Conservation (phyloP, 2,329 filamentous ascomycete species). For the Myriosclerotinia duriaeana region DNA sequence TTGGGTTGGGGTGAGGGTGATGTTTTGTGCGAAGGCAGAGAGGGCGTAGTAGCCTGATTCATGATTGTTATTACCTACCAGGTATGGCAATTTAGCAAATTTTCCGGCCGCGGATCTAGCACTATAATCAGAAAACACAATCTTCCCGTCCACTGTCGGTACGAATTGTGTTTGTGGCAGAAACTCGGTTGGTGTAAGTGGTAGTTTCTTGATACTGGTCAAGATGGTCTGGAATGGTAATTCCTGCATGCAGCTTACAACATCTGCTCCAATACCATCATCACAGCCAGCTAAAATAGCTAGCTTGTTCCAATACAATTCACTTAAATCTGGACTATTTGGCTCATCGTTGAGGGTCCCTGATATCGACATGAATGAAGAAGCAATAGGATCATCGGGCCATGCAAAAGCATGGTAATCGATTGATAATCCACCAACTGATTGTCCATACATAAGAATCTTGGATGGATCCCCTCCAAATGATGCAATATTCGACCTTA, state of each 20-base stretch:
- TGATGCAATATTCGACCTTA: conserved; percentile 34
- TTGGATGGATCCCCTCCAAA: conserved; percentile 13
- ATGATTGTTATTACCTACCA: conserved; percentile 41
- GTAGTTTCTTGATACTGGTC: neutral
- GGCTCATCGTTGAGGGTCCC: conserved; percentile 32
- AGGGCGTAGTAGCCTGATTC: conserved; percentile 40
- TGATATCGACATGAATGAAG: conserved; percentile 33
- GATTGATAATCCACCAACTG: conserved; percentile 41
- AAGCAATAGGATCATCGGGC: conserved; percentile 29
- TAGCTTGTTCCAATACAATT: conserved; percentile 7
- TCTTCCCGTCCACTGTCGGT: conserved; percentile 28
- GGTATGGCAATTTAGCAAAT: conserved; percentile 32
- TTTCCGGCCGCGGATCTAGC: conserved; percentile 19
- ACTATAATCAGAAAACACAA: conserved; percentile 29
- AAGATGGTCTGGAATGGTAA: neutral
- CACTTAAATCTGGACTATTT: neutral
- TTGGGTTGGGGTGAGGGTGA: conserved; percentile 30
- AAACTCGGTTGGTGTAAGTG: neutral
- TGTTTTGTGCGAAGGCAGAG: conserved; percentile 28
- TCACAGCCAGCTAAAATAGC: neutral
- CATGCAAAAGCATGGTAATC: conserved; percentile 26
- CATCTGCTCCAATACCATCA: neutral
- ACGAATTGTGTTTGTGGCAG: conserved; percentile 24
- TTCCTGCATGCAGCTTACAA: conserved; percentile 12
- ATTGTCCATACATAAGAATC: conserved; percentile 41